Conservation (phyloP, 1,284 basidiomycete species). For the Leucoagaricus sp. region DNA sequence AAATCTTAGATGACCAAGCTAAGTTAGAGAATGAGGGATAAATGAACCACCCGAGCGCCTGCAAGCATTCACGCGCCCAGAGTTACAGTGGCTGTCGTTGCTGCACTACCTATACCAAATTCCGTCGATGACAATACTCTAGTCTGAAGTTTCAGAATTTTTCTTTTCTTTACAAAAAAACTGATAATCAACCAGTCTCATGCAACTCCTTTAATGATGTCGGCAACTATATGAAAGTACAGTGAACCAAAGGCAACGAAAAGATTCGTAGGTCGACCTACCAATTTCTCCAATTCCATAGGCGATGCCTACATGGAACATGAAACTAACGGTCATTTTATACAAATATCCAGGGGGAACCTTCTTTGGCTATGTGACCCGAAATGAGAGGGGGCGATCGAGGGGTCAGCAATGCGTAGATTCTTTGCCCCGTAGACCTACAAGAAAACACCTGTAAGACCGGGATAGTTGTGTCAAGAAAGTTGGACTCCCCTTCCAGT, state of each 20-base stretch:
- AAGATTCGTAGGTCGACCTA: not conserved
- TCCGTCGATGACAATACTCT: not conserved
- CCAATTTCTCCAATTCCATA: not conserved
- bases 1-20: too few species aligned
- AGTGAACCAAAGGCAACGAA: not conserved
- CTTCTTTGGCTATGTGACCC: conserved; percentile 38
- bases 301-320: too few species aligned
- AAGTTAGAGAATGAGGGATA: too few species aligned
- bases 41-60: too few species aligned
- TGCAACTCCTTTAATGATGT: not conserved
- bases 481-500: conserved; percentile 41
- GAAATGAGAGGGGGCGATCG: conserved; percentile 44
- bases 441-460: too few species aligned
- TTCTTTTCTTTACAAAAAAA: too few species aligned
- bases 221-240: not conserved
- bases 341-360: not conserved
- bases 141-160: too few species aligned
- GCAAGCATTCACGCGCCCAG: too few species aligned
- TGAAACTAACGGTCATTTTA: not conserved
- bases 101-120: too few species aligned
- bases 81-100: too few species aligned
- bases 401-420: conserved; percentile 53
- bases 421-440: conserved; percentile 52
- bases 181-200: too few species aligned
- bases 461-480: too few species aligned